Base-by-base conservation (phyloP, 177 flowering plant species). In the Vitis hybrid region DNA sequence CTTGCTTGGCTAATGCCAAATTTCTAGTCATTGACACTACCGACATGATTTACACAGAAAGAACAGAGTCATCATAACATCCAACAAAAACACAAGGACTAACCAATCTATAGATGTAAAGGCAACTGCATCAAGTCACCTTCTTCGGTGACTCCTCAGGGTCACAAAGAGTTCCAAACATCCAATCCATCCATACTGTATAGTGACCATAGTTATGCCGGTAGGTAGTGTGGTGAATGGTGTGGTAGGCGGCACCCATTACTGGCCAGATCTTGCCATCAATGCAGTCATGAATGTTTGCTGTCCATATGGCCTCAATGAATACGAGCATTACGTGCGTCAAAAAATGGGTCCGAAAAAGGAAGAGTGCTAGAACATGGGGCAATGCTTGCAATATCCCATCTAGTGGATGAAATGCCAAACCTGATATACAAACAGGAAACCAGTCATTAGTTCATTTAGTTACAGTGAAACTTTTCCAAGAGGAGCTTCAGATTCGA, bases 231-330 rank as follows among this genome's bases (percentile, higher is more conserved):
- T 95, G 99, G 75, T 95, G 98, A 64, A 95, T 90, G 26, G 99
- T 96, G 79, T 95, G 99, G 80, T 91, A 93, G 60, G 89, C 98
- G 6, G 98, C 99, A 60, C 99, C 97, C 97, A 94, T 95, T 18
- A 91, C 82, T n/a, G 98, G 98, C 99, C 99, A 95, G n/a, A 91
- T 4, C n/a, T 89, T 86, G 23, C 78, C 90, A 32, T 95, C 83
- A 71, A 95, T 89, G 81, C 98, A 90, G 69, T 95, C 99, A 54
- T 93, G 98, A 70, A 95, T 93, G 73, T 95, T 95, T 45, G 98
- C 90, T 1, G 98, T 92, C 98, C 98, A 95, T 70, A 93, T 63
- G 13, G 74, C 97, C 77, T 93, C 98, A 0, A 88, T 4, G 80
- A 93, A 92, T 59, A 95, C 23, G 70, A 93, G 89, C 19, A 67